phyloP scores from a whole-genome alignment of 345 rosid genomes.

The Hirschfeldia incana region DNA sequence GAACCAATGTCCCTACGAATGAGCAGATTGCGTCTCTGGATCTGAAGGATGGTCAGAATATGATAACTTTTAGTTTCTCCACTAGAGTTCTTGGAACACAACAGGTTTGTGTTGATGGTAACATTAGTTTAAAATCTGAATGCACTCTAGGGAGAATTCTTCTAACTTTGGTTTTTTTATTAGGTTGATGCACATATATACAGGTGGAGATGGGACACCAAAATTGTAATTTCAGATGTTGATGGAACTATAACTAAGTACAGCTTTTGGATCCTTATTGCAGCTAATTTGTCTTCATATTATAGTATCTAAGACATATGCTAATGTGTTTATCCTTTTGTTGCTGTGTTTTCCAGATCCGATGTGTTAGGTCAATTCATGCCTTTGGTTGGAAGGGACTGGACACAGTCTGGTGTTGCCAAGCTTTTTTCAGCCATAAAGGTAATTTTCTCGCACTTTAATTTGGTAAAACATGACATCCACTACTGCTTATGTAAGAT shows the following conservation, averaged over 20 bases:
- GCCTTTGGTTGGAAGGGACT: constrained; percentile 97
- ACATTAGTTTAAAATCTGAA: constrained; percentile 11
- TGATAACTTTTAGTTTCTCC: constrained; percentile 80
- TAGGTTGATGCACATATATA: constrained; percentile 94
- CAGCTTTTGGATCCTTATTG: constrained; percentile 24
- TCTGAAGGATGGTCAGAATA: constrained; percentile 88
- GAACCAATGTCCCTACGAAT: constrained; percentile 80
- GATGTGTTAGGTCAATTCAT: constrained; percentile 95
- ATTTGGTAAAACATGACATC: background rate
- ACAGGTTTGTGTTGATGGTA: constrained; percentile 57
- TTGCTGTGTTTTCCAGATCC: constrained; percentile 58
- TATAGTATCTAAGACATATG: background rate
- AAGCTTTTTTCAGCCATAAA: constrained; percentile 87
- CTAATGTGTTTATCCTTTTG: constrained; percentile 13
- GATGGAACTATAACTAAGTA: constrained; percentile 98
- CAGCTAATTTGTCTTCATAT: background rate
- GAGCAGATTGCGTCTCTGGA: constrained; percentile 89
- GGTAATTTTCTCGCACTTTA: constrained; percentile 42
- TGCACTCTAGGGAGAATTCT: background rate
- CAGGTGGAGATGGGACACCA: constrained; percentile 93
- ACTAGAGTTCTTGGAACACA: constrained; percentile 88
- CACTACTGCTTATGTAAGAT: background rate
- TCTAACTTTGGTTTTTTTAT: constrained; percentile 23
- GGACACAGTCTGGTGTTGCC: constrained; percentile 97
- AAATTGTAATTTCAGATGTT: constrained; percentile 90